Conservation (phyloP, 2,329 filamentous ascomycete species). For the Diatrype stigma region DNA sequence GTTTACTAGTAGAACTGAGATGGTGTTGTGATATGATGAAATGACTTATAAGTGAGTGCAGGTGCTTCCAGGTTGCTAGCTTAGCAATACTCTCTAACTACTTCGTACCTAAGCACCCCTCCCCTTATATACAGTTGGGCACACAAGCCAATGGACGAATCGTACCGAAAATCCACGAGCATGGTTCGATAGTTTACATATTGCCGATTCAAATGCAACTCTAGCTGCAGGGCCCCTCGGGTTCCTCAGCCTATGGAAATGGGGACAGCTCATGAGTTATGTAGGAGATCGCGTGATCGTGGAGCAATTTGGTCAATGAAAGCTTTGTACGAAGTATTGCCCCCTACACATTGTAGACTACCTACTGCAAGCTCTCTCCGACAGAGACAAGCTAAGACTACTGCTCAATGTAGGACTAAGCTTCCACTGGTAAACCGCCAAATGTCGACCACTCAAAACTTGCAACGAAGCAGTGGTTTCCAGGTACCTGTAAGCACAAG, state of each 20-base stretch:
- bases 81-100: not conserved
- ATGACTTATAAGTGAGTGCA: too few relatives aligned
- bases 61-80: too few relatives aligned
- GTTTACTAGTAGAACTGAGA: not conserved
- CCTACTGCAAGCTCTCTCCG: too few relatives aligned
- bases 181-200: not conserved
- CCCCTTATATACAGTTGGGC: too few relatives aligned
- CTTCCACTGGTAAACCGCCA: too few relatives aligned
- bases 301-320: not conserved
- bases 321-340: not conserved
- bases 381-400: too few relatives aligned
- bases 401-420: too few relatives aligned
- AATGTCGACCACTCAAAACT: not conserved
- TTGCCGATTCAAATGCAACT: constrained; percentile 12
- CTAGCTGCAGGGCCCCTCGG: constrained; percentile 19
- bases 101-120: too few relatives aligned
- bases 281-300: constrained; percentile 23
- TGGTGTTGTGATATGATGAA: not conserved
- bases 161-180: not conserved
- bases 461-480: not conserved
- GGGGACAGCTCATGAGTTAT: constrained; percentile 11
- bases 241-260: constrained; percentile 20
- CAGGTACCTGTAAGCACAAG: not conserved
- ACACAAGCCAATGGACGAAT: not conserved
- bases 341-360: not conserved